phyloP scores from a whole-genome alignment of 495 filamentous ascomycete genomes.

The Aspergillus conjunctus region DNA sequence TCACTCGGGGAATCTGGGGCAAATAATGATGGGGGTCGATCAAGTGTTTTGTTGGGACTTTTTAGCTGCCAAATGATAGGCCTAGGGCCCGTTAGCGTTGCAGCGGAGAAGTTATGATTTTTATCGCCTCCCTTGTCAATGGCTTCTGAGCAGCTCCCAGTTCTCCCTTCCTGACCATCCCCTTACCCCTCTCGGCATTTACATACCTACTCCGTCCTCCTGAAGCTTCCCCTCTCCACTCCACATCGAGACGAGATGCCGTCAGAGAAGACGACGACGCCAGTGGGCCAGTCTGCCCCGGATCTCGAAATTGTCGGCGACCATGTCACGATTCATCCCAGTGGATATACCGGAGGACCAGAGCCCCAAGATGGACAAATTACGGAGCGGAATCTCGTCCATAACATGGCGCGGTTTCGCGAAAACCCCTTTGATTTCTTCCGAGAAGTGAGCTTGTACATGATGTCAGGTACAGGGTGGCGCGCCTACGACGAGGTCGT shows the following conservation, averaged over 20 bases:
- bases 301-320: conserved; percentile 82
- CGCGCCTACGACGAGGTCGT: conserved; percentile 87
- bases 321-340: conserved; percentile 77
- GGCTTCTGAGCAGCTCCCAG: conserved; percentile 1
- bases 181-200: not conserved
- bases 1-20: conserved; percentile 5
- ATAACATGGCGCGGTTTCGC: conserved; percentile 80
- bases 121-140: conserved; percentile 19
- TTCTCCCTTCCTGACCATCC: conserved; percentile 10
- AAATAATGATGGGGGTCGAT: conserved; percentile 6
- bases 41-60: conserved; percentile 19
- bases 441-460: conserved; percentile 86
- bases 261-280: conserved; percentile 31
- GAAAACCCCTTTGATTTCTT: conserved; percentile 76
- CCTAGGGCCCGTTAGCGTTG: not conserved
- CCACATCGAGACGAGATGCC: conserved; percentile 30
- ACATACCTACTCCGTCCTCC: conserved; percentile 12
- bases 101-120: conserved; percentile 15
- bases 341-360: conserved; percentile 59
- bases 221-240: conserved; percentile 13
- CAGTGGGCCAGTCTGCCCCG: conserved; percentile 59
- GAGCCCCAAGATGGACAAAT: conserved; percentile 42
- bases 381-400: conserved; percentile 73
- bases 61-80: conserved; percentile 11
- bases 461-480: conserved; percentile 84